Percentiles rank a stretch among this genome's conserved stretches.
These are phyloP conservation scores for Platanus orientalis DNA, from an alignment of 164 flowering plant species.

Conservation along the genomic window DNA sequence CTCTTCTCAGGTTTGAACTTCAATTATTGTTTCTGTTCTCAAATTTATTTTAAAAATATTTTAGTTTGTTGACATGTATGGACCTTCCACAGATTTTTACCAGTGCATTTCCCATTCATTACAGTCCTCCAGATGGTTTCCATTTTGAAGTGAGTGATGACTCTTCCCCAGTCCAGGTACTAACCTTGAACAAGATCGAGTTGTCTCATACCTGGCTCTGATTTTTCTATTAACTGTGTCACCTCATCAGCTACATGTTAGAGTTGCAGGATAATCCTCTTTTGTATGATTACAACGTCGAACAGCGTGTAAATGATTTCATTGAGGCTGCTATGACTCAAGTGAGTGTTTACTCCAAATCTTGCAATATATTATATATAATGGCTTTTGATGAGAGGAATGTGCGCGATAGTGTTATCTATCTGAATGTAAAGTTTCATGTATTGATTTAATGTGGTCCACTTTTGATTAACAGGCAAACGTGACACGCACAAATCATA, in stretches of 20 bases:
- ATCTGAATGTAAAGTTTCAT: neutral
- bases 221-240: neutral
- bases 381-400: neutral
- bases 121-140: constrained; percentile 71
- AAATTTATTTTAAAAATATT: neutral
- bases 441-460: neutral
- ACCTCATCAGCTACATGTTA: neutral
- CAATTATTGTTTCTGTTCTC: neutral
- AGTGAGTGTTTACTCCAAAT: constrained; percentile 29
- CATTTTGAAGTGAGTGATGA: constrained; percentile 64
- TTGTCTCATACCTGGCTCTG: neutral
- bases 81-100: constrained; percentile 53
- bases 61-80: constrained; percentile 8
- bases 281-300: constrained; percentile 68
- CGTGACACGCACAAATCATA: constrained; percentile 74
- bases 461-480: constrained; percentile 48
- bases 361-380: neutral
- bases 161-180: constrained; percentile 64
- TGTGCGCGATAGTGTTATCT: neutral
- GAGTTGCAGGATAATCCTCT: constrained; percentile 66
- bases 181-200: neutral
- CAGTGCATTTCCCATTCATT: constrained; percentile 71
- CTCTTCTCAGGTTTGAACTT: constrained; percentile 54
- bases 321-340: constrained; percentile 61
- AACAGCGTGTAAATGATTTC: constrained; percentile 65